phyloP scores from a whole-genome alignment of 768 basidiomycete genomes.

The Hypholoma fasciculare region DNA sequence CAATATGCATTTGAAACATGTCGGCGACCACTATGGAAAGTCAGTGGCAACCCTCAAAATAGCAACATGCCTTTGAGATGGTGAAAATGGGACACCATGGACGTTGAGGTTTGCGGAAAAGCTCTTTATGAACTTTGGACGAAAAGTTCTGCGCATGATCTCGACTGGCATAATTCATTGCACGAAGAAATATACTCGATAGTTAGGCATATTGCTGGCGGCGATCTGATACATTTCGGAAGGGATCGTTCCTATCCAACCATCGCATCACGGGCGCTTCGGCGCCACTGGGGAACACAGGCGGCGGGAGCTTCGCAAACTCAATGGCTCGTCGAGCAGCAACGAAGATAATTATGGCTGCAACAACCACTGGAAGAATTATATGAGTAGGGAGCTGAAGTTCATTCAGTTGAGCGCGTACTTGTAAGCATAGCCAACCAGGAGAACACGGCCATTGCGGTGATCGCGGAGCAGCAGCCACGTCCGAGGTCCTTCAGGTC shows the following conservation, averaged over 20 bases:
- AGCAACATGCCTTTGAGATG: too few relatives aligned
- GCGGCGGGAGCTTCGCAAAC: slow-evolving; percentile 27
- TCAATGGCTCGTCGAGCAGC: slow-evolving; percentile 25
- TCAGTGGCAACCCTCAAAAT: too few relatives aligned
- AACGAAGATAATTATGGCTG: slow-evolving; percentile 21
- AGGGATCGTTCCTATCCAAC: slow-evolving; percentile 32
- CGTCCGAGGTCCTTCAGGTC: slow-evolving; percentile 22
- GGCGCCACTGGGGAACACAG: slow-evolving; percentile 25
- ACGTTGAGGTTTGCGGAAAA: too few relatives aligned
- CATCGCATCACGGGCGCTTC: slow-evolving; percentile 31
- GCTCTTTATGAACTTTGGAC: too few relatives aligned
- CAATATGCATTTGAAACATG: too few relatives aligned
- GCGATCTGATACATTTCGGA: slow-evolving; percentile 20
- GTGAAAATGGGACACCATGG: too few relatives aligned
- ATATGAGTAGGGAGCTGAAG: not conserved
- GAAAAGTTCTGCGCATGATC: too few relatives aligned
- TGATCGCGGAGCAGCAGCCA: slow-evolving; percentile 23
- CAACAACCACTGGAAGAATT: slow-evolving; percentile 23
- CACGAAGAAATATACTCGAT: not conserved
- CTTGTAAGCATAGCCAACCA: slow-evolving; percentile 26
- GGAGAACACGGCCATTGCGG: slow-evolving; percentile 26
- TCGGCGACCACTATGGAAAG: too few relatives aligned
- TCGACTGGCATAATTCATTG: not conserved
- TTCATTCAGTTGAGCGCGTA: slow-evolving; percentile 9
- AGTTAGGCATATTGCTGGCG: not conserved